These are phyloP conservation scores for Mycena belliarum DNA, from an alignment of 768 basidiomycete species.

Conservation along the genomic window DNA sequence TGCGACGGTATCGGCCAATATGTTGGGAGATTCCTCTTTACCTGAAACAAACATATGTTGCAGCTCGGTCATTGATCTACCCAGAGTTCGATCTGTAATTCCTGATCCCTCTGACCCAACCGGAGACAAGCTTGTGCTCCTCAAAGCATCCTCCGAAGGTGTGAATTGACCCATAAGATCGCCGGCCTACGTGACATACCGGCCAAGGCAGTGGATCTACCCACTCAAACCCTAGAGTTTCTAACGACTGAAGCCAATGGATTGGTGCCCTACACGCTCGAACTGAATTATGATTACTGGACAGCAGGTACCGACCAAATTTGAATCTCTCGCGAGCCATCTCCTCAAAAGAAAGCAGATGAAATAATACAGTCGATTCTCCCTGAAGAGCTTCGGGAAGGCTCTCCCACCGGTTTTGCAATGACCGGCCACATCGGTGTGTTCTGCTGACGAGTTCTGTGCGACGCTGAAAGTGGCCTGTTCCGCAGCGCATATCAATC, in stretches of 20 bases:
- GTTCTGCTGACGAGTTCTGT: too few species aligned
- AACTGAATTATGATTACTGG: constrained; percentile 88
- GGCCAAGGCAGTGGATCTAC: constrained; percentile 69
- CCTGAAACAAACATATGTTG: constrained; percentile 11
- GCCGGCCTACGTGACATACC: constrained; percentile 8
- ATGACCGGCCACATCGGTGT: constrained; percentile 88
- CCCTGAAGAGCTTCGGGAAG: constrained; percentile 74
- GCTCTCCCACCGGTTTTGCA: constrained; percentile 86
- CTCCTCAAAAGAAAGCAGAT: constrained; percentile 45
- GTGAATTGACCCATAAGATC: constrained; percentile 24
- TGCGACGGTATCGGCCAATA: constrained; percentile 52
- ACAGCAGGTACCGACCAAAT: constrained; percentile 56
- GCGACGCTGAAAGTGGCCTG: background rate
- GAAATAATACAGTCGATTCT: constrained; percentile 83
- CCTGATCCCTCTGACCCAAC: constrained; percentile 48
- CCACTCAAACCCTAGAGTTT: constrained; percentile 53
- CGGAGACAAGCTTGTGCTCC: constrained; percentile 63
- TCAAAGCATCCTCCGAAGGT: constrained; percentile 66
- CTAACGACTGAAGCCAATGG: constrained; percentile 57
- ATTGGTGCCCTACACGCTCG: constrained; percentile 58
- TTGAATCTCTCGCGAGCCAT: background rate
- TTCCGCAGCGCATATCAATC: constrained; percentile 81
- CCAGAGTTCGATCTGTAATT: constrained; percentile 64
- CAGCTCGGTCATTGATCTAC: constrained; percentile 69
- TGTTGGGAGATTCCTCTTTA: background rate